Base-by-base conservation (phyloP, 257 asterid species). In the Dorcoceras hygrometricum region DNA sequence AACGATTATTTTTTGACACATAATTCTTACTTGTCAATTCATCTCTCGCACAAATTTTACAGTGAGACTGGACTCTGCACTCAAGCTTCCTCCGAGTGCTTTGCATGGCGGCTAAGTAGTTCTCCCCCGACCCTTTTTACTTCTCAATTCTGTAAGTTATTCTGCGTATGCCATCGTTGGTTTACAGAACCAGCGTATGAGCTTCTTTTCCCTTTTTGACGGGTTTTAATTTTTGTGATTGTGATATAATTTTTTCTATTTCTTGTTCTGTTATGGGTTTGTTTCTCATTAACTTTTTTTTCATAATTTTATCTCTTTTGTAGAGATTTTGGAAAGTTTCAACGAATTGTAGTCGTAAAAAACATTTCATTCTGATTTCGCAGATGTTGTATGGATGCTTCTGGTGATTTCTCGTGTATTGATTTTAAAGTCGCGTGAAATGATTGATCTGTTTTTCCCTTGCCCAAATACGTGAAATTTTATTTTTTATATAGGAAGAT, bases 401-500 rank as follows among this genome's bases (percentile, higher is more conserved):
- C 19, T 14, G 19, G 51, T 3, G 19, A 14, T 12, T 12, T 43
- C 6, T 4, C 14, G 6, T n/a, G 19, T 43, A 43, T 43, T 19
- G 14, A 12, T 14, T 43, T 43, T 43, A 12, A 43, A 43, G 6
- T 43, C 51, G n/a, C 51, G 1, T 43, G n/a, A 43, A 43, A 43
- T 43, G n/a, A 43, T 31, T 31, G 36, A 31, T 31, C 11, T 6
- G 11, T 31, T 31, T 31, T 31, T 9, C 11, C 36, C 8, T 31
- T 31, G 2, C 2, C 6, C 36, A 31, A 31, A 31, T 31, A 31
- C 11, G 36, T 31, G 36, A 31, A 31, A 6, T 31, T 31, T 31
- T 31, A 31, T 31, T 31, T 31, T 31, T 31, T 5, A 4, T 28
- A 28, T 28, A 80, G 85, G 81, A 78, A n/a, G n/a, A n/a, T n/a